A percentile compares a stretch with the other conserved stretches of the same genome.
Conservation (phyloP, 2,329 filamentous ascomycete species). For the Ceratocystiopsis minuta region DNA sequence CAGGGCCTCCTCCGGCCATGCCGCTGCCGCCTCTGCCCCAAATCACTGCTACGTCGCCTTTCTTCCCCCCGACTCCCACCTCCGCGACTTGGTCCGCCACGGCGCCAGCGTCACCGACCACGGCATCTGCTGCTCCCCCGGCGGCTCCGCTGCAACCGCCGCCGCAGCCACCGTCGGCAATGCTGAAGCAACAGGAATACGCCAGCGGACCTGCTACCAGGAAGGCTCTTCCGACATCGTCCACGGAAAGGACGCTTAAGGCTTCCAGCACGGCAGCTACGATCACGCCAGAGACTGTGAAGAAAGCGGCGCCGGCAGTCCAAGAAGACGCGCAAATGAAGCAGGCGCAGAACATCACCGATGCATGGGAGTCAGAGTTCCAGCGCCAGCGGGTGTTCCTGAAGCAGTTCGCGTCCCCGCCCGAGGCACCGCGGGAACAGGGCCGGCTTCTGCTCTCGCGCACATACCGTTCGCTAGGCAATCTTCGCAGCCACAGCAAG, state of each 20-base stretch:
- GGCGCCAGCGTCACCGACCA: neutral
- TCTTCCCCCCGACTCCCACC: neutral
- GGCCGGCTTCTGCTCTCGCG: constrained; percentile 1
- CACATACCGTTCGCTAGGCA: constrained; percentile 7
- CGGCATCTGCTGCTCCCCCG: neutral
- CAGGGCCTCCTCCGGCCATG: constrained; percentile 2
- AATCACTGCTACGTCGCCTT: constrained; percentile 1
- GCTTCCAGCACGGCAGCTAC: neutral
- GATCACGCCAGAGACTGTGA: neutral
- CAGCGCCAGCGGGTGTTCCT: constrained; percentile 6
- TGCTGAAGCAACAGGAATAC: too few species aligned
- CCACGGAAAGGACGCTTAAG: neutral
- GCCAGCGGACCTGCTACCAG: too few species aligned
- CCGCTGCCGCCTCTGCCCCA: constrained; percentile 7
- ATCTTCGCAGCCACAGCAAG: constrained; percentile 5
- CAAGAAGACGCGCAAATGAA: too few species aligned
- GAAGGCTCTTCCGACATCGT: neutral
- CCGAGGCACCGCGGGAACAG: neutral
- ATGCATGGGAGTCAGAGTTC: constrained; percentile 4
- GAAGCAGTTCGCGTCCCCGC: constrained; percentile 3
- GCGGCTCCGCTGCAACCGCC: neutral
- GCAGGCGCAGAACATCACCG: too few species aligned
- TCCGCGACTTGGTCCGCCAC: neutral
- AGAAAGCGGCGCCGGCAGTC: too few species aligned
- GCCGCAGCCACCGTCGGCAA: constrained; percentile 1